Base-by-base conservation (phyloP, 179 eudicot species). In the Silene vulgaris region DNA sequence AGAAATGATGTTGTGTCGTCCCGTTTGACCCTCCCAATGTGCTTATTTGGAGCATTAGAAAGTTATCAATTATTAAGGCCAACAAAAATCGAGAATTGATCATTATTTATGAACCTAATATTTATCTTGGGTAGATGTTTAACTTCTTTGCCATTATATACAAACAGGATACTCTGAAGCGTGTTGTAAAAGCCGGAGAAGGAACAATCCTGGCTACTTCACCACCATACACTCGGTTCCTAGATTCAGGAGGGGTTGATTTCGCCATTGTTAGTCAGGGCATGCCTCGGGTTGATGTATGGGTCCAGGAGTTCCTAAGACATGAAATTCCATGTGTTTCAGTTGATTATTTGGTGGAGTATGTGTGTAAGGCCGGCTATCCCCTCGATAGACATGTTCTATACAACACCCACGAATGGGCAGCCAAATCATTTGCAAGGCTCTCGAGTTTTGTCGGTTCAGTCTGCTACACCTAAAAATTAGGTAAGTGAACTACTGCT, bases 141-240 rank as follows among this genome's bases (percentile, higher is more conserved):
- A 19, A 40, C 4, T 60, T 48, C 5, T 9, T 28, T 26, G 20
- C 6, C 21, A 28, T 35, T 63, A 40, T 19, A 43, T 75, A 32
- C 20, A 56, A 48, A 67, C 89, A 95, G 97, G 97, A 95, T 20
- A 95, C 99, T 0, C 77, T 95, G 67, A 95, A 95, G 82, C 96
- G 97, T n/a, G 97, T 76, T 7, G 84, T 95, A 64, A 95, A 85
- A 79, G 97, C 97, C 57, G 99, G 99, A 79, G 97, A 90, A 17
- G 99, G 99, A 56, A 89, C 90, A 8, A 92, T 95, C 79, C 75
- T 95, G 69, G 99, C 99, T 78, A 95, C 99, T 43, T 92, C 97
- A 57, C 95, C 97, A 3, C 97, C 99, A 8, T 92, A 89, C 89
- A 87, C 90, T 9, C 95, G 96, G 4, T 89, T 89, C 79, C 89